Conservation (phyloP, 2,329 filamentous ascomycete genomes). For the Microascus cirrosus region DNA sequence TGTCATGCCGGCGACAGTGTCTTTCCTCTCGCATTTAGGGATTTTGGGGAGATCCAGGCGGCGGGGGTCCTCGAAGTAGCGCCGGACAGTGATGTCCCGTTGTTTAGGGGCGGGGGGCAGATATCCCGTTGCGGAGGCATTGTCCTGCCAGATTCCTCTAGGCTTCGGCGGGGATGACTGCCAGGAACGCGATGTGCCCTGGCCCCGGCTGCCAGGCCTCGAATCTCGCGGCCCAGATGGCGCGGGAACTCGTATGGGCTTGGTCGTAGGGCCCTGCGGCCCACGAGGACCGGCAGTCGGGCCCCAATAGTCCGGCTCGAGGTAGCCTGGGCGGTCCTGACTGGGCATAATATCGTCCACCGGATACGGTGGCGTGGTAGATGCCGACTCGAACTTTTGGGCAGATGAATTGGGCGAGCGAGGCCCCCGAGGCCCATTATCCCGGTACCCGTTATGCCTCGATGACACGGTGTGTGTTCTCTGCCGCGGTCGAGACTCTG, state of each 20-base stretch:
- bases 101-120: neutral
- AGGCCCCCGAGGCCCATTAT: slow-evolving; percentile 6
- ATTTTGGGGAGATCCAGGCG: slow-evolving; percentile 34
- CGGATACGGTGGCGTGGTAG: slow-evolving; percentile 14
- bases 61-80: slow-evolving; percentile 41
- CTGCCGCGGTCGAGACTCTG: neutral
- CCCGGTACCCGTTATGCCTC: neutral
- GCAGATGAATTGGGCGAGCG: slow-evolving; percentile 20
- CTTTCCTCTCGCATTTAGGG: slow-evolving; percentile 56
- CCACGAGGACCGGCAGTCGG: slow-evolving; percentile 11
- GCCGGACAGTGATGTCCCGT: slow-evolving; percentile 17
- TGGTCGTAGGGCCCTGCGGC: slow-evolving; percentile 7
- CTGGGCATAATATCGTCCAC: slow-evolving; percentile 16
- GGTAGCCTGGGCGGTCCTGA: slow-evolving; percentile 7
- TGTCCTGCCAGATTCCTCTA: neutral
- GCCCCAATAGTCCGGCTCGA: slow-evolving; percentile 5
- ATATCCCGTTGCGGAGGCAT: neutral
- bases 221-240: slow-evolving; percentile 9
- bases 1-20: slow-evolving; percentile 49
- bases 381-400: neutral
- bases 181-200: neutral
- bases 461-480: neutral
- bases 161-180: slow-evolving; percentile 1
- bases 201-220: slow-evolving; percentile 9
- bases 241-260: slow-evolving; percentile 10